These are phyloP conservation scores for Myxozyma kluyveri DNA, from an alignment of 805 yeast species.

Conservation along the genomic window DNA sequence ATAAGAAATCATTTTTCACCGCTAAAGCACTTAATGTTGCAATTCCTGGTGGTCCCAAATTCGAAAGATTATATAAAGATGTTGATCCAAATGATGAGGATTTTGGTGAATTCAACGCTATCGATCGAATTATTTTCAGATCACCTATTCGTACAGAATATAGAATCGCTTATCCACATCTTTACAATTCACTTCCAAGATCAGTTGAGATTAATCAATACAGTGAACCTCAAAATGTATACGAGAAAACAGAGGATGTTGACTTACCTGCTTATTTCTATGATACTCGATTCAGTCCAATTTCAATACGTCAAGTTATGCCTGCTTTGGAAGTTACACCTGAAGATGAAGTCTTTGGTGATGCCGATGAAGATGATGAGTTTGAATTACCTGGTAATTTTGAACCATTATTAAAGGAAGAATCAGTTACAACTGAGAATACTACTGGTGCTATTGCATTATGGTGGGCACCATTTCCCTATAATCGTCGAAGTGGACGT, in stretches of 20 bases:
- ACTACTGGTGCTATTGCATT: conserved; percentile 56
- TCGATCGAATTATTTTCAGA: conserved; percentile 83
- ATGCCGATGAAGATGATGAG: conserved; percentile 41
- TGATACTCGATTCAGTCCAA: conserved; percentile 56
- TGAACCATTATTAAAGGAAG: conserved; percentile 53
- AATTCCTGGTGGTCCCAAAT: conserved; percentile 94
- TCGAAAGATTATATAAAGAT: conserved; percentile 78
- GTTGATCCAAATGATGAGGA: conserved; percentile 68
- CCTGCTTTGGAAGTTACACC: conserved; percentile 33
- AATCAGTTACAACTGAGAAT: conserved; percentile 47
- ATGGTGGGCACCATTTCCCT: conserved; percentile 85
- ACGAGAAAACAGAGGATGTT: conserved; percentile 47
- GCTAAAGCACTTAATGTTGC: conserved; percentile 87
- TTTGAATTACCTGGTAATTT: conserved; percentile 45
- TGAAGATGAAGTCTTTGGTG: conserved; percentile 30
- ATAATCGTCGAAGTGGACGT: conserved; percentile 67
- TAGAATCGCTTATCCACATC: conserved; percentile 77
- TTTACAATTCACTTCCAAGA: conserved; percentile 75
- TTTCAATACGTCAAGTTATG: conserved; percentile 40
- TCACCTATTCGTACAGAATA: conserved; percentile 76
- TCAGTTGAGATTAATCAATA: conserved; percentile 62
- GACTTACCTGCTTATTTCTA: conserved; percentile 57
- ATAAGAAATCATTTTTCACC: conserved; percentile 75
- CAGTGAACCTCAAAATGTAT: conserved; percentile 59
- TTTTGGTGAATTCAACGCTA: conserved; percentile 83